Base-by-base conservation (phyloP, 2,329 filamentous ascomycete genomes). In the Claviceps humidiphila region DNA sequence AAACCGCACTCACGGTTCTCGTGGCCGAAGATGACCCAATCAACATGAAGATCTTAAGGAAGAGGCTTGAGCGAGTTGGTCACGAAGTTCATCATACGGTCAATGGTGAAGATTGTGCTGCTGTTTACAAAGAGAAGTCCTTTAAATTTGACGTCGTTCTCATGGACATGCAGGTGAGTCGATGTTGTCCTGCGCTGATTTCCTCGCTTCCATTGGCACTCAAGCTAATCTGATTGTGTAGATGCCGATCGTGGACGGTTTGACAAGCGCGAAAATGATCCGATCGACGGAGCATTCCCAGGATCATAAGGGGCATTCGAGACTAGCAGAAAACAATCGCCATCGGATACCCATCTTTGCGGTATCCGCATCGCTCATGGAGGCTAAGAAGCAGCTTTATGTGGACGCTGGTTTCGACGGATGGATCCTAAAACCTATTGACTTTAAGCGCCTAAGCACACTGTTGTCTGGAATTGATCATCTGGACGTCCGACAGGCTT, bases 211-310 rank as follows among this genome's bases (percentile, higher is more conserved):
- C 13, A 22, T 6, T 14, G 17, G 8, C 22, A 11, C 22, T 24
- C 20, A 26, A 40, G 56, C 45, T 17, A 30, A 17, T 34, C 22
- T 47, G 20, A 3, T 5, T 41, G 7, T 8, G 8, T n/a, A 94
- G 88, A 95, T 95, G 89, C 89, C 89, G 17, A 93, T 95, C 37
- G 85, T 94, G 4, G 88, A 95, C 62, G 89, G 89, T 14, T 75
- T 90, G 26, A 81, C 77, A 3, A 89, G 88, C 16, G 86, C 89
- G 0, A 89, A 88, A 66, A 85, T 89, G 77, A 95, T 95, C 56
- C 77, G 89, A 26, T 81, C 80, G 0, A 82, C 77, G 51, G 89
- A 94, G 63, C 77, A 77, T 71, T 65, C 73, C 47, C 47, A 62
- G 60, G 50, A 68, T 1, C 68, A 76, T 45, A 61, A 60, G 6